Conservation (phyloP, 2,329 filamentous ascomycete species). For the Aspergillus neoniger region DNA sequence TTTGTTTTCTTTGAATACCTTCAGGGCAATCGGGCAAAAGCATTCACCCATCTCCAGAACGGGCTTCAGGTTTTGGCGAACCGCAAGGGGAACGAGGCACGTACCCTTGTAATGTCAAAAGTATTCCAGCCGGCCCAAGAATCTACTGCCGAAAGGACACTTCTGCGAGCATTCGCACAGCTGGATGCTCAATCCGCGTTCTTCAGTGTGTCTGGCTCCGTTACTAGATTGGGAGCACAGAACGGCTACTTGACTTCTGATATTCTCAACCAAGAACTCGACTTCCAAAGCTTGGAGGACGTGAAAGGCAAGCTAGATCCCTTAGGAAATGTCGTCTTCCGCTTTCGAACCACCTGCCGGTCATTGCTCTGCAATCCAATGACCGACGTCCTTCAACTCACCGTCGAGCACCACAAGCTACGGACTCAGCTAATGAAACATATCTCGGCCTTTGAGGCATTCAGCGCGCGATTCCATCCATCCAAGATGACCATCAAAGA, state of each 20-base stretch:
- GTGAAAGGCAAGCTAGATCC: not conserved
- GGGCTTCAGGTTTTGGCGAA: conserved; percentile 8
- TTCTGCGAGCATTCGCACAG: conserved; percentile 5
- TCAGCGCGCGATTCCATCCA: not conserved
- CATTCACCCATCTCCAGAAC: conserved; percentile 10
- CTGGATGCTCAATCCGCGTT: conserved; percentile 6
- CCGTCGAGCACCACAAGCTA: not conserved
- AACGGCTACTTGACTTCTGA: not conserved
- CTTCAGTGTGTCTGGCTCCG: not conserved
- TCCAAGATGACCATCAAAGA: not conserved
- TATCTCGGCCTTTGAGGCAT: not conserved
- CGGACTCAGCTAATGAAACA: not conserved
- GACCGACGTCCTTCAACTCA: not conserved
- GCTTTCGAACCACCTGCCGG: not conserved
- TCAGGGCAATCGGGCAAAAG: conserved; percentile 8
- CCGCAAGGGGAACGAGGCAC: not conserved
- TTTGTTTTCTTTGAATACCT: conserved; percentile 11
- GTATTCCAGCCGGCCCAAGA: not conserved
- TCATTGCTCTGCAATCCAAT: not conserved
- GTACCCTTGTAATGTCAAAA: not conserved
- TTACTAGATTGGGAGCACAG: not conserved
- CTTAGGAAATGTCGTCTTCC: not conserved
- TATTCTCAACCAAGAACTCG: not conserved
- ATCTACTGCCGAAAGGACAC: not conserved
- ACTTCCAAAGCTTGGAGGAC: not conserved